Conservation (phyloP, 192 early-diverging fungal genomes). For the Linderina pennispora region DNA sequence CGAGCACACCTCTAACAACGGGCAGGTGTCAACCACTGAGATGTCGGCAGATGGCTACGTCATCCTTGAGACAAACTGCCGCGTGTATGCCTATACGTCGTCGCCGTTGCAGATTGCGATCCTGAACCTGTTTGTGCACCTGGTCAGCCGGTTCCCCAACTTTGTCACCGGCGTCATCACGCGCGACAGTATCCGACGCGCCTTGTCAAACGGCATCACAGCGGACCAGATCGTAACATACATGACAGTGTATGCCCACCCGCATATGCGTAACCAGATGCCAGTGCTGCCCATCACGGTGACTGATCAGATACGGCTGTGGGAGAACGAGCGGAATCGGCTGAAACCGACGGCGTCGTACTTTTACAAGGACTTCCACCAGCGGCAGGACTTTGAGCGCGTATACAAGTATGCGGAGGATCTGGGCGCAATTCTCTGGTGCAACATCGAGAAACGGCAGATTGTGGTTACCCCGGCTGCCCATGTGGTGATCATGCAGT, state of each 20-base stretch:
- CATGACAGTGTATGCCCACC: slow-evolving; percentile 83
- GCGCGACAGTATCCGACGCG: slow-evolving; percentile 78
- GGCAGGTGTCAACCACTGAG: slow-evolving; percentile 3
- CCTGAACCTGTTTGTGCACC: slow-evolving; percentile 78
- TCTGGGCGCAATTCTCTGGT: slow-evolving; percentile 73
- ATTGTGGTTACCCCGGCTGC: slow-evolving; percentile 72
- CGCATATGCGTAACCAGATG: slow-evolving; percentile 77
- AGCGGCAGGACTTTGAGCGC: slow-evolving; percentile 65
- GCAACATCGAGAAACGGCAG: slow-evolving; percentile 58
- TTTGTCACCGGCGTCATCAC: slow-evolving; percentile 87
- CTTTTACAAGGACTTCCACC: slow-evolving; percentile 73
- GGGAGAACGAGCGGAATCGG: slow-evolving; percentile 93
- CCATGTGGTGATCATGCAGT: slow-evolving; percentile 57
- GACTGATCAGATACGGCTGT: slow-evolving; percentile 90
- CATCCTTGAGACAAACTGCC: slow-evolving; percentile 92
- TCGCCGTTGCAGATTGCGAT: slow-evolving; percentile 93
- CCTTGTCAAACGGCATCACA: slow-evolving; percentile 81
- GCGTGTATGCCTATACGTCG: slow-evolving; percentile 92
- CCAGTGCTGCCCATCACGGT: slow-evolving; percentile 88
- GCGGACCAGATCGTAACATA: slow-evolving; percentile 95
- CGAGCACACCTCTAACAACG: background rate
- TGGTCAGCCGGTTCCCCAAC: slow-evolving; percentile 82
- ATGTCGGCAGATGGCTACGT: slow-evolving; percentile 68
- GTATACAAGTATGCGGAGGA: slow-evolving; percentile 72
- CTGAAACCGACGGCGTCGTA: slow-evolving; percentile 52